Conservation (phyloP, 2,329 filamentous ascomycete genomes). For the Dryadomyces quercivorus region DNA sequence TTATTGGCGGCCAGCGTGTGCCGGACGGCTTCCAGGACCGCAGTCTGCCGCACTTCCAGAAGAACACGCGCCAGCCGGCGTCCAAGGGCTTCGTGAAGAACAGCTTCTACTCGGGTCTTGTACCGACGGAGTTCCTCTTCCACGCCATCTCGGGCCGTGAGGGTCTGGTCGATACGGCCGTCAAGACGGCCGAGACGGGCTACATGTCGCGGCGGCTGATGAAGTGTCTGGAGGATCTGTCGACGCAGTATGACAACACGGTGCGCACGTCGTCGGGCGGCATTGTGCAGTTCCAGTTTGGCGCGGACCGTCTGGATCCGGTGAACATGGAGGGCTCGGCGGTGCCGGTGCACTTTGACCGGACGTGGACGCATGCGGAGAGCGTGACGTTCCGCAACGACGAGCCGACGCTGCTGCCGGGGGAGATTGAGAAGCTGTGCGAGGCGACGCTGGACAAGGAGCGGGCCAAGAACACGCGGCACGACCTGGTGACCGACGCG, state of each 20-base stretch:
- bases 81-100: constrained; percentile 96
- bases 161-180: constrained; percentile 95
- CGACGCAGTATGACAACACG: constrained; percentile 86
- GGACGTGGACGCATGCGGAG: constrained; percentile 77
- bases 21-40: constrained; percentile 93
- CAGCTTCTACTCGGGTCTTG: constrained; percentile 88
- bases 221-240: constrained; percentile 94
- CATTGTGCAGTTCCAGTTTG: constrained; percentile 95
- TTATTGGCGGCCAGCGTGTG: constrained; percentile 88
- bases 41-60: constrained; percentile 88
- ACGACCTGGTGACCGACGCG: constrained; percentile 48
- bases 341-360: constrained; percentile 81
- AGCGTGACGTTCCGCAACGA: constrained; percentile 66
- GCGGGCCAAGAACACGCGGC: constrained; percentile 49
- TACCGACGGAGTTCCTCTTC: constrained; percentile 89
- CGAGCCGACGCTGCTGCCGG: constrained; percentile 60
- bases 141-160: constrained; percentile 98
- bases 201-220: constrained; percentile 98
- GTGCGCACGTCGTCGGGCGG: constrained; percentile 81
- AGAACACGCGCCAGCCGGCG: constrained; percentile 81
- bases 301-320: constrained; percentile 88
- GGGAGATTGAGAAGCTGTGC: constrained; percentile 59
- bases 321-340: constrained; percentile 96
- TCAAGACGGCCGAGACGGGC: constrained; percentile 96
- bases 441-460: constrained; percentile 55